phyloP scores from a whole-genome alignment of 2,329 filamentous ascomycete species.

The Botrytis squamosa region DNA sequence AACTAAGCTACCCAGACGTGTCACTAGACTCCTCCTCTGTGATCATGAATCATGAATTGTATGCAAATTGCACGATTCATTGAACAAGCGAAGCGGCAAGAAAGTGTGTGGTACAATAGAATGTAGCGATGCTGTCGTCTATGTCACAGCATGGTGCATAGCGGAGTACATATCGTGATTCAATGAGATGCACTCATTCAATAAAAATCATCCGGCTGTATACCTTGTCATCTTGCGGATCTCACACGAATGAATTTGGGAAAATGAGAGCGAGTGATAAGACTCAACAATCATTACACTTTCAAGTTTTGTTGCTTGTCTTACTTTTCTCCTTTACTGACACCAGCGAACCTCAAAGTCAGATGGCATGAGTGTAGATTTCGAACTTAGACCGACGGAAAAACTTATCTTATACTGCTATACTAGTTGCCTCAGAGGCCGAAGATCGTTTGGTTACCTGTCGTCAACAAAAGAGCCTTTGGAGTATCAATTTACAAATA shows the following conservation, averaged over 20 bases:
- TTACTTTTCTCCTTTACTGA: neutral
- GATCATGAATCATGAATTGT: neutral
- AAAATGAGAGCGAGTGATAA: neutral
- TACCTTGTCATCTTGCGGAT: neutral
- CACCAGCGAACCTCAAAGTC: neutral
- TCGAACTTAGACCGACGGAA: neutral
- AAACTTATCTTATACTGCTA: no score
- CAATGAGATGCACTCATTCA: neutral
- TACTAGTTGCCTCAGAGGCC: neutral
- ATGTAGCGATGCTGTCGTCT: neutral
- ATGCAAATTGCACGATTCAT: neutral
- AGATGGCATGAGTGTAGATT: neutral
- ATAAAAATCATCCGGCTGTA: neutral
- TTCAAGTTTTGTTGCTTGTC: neutral
- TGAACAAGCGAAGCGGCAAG: neutral
- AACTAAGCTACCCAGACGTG: neutral
- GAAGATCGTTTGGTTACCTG: neutral
- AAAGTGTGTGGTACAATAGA: neutral
- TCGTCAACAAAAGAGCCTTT: neutral
- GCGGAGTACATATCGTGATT: neutral
- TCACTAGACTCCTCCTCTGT: neutral
- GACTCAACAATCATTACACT: neutral
- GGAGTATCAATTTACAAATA: neutral
- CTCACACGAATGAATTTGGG: neutral
- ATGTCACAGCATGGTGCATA: neutral